Conservation (phyloP, 164 flowering plant genomes). For the Buxus sempervirens region DNA sequence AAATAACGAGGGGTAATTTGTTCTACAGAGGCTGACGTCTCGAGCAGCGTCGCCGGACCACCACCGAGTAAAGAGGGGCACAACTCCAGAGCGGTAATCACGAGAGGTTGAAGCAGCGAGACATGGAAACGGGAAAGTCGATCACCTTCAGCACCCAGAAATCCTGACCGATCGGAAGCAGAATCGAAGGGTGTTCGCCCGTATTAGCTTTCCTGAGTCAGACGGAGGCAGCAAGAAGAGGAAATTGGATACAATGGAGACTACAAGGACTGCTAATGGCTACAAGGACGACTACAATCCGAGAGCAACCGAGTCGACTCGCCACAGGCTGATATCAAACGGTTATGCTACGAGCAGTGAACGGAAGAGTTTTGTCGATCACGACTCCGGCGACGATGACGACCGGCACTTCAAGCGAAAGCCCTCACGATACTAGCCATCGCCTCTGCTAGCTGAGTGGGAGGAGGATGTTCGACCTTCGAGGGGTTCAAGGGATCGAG, state of each 20-base stretch:
- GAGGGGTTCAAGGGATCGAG: slow-evolving; percentile 45
- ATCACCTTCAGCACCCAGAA: not conserved
- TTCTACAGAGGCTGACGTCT: no score
- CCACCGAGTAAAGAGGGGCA: not conserved
- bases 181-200: slow-evolving; percentile 80
- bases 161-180: slow-evolving; percentile 30
- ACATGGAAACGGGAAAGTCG: slow-evolving; percentile 9
- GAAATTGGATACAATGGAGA: slow-evolving; percentile 29
- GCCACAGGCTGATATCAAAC: slow-evolving; percentile 28
- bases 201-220: slow-evolving; percentile 80
- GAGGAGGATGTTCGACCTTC: slow-evolving; percentile 45
- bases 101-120: slow-evolving; percentile 9
- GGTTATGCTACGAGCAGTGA: slow-evolving; percentile 27
- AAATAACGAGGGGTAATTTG: no score
- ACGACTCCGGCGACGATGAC: slow-evolving; percentile 77
- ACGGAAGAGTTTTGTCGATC: slow-evolving; percentile 18
- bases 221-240: slow-evolving; percentile 45
- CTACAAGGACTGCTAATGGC: no score
- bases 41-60: slow-evolving; percentile 15
- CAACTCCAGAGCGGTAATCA: not conserved
- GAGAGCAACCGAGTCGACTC: slow-evolving; percentile 2
- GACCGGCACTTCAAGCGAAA: slow-evolving; percentile 82
- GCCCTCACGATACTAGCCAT: slow-evolving; percentile 60
- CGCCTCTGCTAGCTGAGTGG: slow-evolving; percentile 28
- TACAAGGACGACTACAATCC: slow-evolving; percentile 15